Conservation (phyloP, 164 flowering plant species). For the Echeveria elegans region DNA sequence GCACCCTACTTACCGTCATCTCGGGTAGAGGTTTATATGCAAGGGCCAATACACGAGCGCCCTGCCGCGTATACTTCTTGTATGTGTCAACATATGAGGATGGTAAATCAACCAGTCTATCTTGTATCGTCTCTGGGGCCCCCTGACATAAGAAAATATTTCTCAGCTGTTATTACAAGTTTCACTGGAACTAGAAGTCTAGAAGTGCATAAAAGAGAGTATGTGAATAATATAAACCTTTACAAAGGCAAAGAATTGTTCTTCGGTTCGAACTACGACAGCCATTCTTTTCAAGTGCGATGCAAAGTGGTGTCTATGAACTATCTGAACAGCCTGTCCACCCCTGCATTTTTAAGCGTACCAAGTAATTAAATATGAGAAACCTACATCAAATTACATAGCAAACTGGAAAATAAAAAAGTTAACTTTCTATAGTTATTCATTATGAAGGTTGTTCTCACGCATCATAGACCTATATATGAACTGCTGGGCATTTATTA, state of each 20-base stretch:
- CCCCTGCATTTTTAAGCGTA: slow-evolving; percentile 31
- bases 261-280: slow-evolving; percentile 81
- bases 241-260: slow-evolving; percentile 84
- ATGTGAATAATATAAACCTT: slow-evolving; percentile 39
- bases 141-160: slow-evolving; percentile 42
- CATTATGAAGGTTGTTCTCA: neutral
- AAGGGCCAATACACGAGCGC: slow-evolving; percentile 94
- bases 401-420: too few species aligned
- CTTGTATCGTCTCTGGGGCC: slow-evolving; percentile 95
- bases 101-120: slow-evolving; percentile 67
- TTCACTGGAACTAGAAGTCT: neutral
- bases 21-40: slow-evolving; percentile 87
- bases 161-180: neutral
- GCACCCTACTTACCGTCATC: slow-evolving; percentile 61
- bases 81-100: slow-evolving; percentile 64
- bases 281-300: slow-evolving; percentile 96
- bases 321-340: slow-evolving; percentile 73
- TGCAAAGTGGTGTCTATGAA: slow-evolving; percentile 96
- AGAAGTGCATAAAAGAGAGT: neutral
- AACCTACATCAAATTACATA: neutral
- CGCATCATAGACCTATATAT: neutral
- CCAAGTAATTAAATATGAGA: neutral
- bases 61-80: slow-evolving; percentile 93
- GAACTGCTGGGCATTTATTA: neutral
- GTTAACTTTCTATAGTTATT: neutral